These are phyloP conservation scores for Lachnellula willkommii DNA, from an alignment of 2,329 filamentous ascomycete species.

Conservation along the genomic window DNA sequence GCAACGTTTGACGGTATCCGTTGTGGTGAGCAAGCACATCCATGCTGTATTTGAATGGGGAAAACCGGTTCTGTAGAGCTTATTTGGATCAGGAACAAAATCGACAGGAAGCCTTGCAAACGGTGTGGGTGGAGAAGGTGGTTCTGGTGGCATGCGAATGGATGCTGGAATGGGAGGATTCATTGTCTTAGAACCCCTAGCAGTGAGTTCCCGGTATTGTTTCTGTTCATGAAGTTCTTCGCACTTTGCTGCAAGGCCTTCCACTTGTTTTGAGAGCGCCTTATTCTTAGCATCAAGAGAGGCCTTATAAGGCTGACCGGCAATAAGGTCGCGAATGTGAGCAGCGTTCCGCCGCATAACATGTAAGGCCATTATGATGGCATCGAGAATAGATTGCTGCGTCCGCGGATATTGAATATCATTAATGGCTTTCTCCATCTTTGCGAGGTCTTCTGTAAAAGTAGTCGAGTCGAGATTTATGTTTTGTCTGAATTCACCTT, in stretches of 20 bases:
- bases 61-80: neutral
- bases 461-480: neutral
- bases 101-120: neutral
- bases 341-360: neutral
- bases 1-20: neutral
- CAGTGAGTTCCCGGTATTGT: neutral
- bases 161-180: neutral
- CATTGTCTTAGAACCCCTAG: neutral
- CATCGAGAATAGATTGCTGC: neutral
- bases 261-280: neutral
- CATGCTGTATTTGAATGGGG: neutral
- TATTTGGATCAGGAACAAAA: neutral
- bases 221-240: neutral
- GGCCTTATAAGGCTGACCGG: neutral
- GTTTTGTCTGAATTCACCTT: neutral
- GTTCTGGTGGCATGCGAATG: neutral
- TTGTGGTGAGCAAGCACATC: neutral
- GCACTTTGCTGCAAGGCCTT: neutral
- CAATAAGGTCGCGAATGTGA: neutral
- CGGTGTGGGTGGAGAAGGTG: neutral
- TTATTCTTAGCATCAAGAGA: neutral
- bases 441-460: neutral
- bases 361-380: neutral
- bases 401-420: neutral
- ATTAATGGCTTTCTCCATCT: neutral